These are phyloP conservation scores for Hydnum rufescens DNA, from an alignment of 768 basidiomycete genomes.

Conservation along the genomic window DNA sequence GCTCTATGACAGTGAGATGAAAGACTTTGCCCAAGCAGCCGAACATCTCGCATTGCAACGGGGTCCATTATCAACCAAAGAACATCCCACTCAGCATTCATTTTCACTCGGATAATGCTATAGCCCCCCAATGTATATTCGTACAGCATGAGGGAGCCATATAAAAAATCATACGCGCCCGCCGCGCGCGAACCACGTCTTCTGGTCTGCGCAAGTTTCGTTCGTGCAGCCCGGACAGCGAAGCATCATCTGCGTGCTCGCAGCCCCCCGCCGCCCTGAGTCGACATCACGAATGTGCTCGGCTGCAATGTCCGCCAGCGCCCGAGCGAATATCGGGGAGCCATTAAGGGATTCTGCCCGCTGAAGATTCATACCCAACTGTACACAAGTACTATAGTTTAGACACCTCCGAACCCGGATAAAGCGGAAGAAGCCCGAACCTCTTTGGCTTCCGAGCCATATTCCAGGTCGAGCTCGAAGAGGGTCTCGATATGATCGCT, in stretches of 20 bases:
- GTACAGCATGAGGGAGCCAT: too few species aligned
- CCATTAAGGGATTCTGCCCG: slow-evolving; percentile 86
- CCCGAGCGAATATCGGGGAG: slow-evolving; percentile 88
- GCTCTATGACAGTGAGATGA: too few species aligned
- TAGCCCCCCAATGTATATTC: too few species aligned
- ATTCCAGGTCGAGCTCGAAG: slow-evolving; percentile 90
- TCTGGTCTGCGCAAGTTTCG: slow-evolving; percentile 67
- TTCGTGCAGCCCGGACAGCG: slow-evolving; percentile 92
- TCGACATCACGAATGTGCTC: slow-evolving; percentile 51
- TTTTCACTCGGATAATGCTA: too few species aligned
- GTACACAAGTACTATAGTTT: slow-evolving; percentile 3
- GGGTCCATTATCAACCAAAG: too few species aligned
- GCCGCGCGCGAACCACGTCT: slow-evolving; percentile 72
- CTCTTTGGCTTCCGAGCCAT: slow-evolving; percentile 75
- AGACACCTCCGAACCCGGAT: background rate
- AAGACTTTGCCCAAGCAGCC: too few species aligned
- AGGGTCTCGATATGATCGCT: slow-evolving; percentile 98
- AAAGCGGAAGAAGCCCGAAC: slow-evolving; percentile 25
- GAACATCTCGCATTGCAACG: too few species aligned
- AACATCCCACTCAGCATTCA: too few species aligned
- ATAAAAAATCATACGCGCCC: too few species aligned
- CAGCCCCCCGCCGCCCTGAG: slow-evolving; percentile 35
- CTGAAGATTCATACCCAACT: slow-evolving; percentile 83
- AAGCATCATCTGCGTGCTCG: slow-evolving; percentile 61
- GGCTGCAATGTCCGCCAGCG: slow-evolving; percentile 76